Evolutionary conservation across 2,329 filamentous ascomycete species (phyloP).

Genomic region (Hypoxylon sp.): DNA sequence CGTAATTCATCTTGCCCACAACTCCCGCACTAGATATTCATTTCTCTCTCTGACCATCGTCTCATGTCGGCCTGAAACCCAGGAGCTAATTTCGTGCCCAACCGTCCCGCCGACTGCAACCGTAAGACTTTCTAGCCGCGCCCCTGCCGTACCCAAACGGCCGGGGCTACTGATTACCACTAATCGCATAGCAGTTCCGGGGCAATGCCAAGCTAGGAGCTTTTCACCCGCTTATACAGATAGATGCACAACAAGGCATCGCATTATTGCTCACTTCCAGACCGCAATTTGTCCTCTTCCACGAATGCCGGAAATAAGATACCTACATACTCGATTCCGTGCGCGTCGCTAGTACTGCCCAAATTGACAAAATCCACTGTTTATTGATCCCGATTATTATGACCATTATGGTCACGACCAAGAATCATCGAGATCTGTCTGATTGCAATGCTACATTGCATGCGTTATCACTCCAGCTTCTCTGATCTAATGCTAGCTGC

Average conservation of each 20-base stretch:
- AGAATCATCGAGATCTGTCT: slow-evolving; percentile 33
- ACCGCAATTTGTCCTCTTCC: slow-evolving; percentile 2
- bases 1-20: slow-evolving; percentile 28
- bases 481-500: slow-evolving; percentile 9
- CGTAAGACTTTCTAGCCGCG: slow-evolving; percentile 18
- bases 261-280: slow-evolving; percentile 4
- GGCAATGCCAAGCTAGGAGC: slow-evolving; percentile 35
- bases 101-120: slow-evolving; percentile 32
- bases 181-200: slow-evolving; percentile 26
- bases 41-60: slow-evolving; percentile 2
- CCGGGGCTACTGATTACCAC: slow-evolving; percentile 27
- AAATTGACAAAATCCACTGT: not conserved
- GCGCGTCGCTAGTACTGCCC: not conserved
- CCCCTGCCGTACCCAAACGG: slow-evolving; percentile 23
- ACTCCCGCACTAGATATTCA: slow-evolving; percentile 9
- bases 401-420: not conserved
- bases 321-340: not conserved
- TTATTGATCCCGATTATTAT: slow-evolving; percentile 16
- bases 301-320: slow-evolving; percentile 10
- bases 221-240: slow-evolving; percentile 16
- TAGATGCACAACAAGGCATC: slow-evolving; percentile 19
- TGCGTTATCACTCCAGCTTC: slow-evolving; percentile 4
- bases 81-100: slow-evolving; percentile 33
- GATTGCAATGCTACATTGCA: slow-evolving; percentile 20
- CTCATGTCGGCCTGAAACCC: slow-evolving; percentile 29